Base-by-base conservation (phyloP, 2,329 filamentous ascomycete species). In the Ophiostoma fasciatum region DNA sequence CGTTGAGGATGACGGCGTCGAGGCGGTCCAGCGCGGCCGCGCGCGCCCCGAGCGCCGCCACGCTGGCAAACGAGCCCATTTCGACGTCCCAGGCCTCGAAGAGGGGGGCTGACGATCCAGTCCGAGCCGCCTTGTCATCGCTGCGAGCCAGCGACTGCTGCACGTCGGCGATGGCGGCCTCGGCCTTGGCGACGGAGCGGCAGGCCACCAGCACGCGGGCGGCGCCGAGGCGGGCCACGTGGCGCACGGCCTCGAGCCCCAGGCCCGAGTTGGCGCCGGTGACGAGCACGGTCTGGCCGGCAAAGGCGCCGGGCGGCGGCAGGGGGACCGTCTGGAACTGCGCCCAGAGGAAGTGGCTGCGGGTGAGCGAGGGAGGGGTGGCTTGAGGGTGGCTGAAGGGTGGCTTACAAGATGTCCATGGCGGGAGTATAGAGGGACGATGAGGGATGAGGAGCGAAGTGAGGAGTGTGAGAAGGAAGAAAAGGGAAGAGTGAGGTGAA, bases 71-170 rank as follows among this genome's bases (percentile, higher is more conserved):
- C 14, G 53, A 60, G 12, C 45, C 46, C 44, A 71, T 56, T 45
- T 73, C 67, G 5, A 73, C 45, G 10, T 53, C 36, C 66, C 66
- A 72, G 11, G 70, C 63, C 29, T 68, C 53, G 22, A 67, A 49
- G 4, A 39, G 47, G n/a, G 37, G 49, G 27, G 20, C 40, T n/a
- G n/a, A n/a, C n/a, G n/a, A n/a, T n/a, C n/a, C n/a, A n/a, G n/a
- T n/a, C n/a, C n/a, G n/a, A 18, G 17, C 40, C 31, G 38, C 33
- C 15, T 21, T 18, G 22, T 12, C 17, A n/a, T n/a, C n/a, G n/a
- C n/a, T n/a, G 27, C 21, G 43, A 5, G 39, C 22, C 11, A 52
- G 50, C 15, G 50, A 46, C 1, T 40, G 37, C 21, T 50, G 49
- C 30, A 67, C 58, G 27, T 53, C 50, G 3, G 44, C 34, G 15